A percentile compares a stretch with the other conserved stretches of the same genome.
Conservation (phyloP, 1,139 yeast species). For the Candida tunisiensis region DNA sequence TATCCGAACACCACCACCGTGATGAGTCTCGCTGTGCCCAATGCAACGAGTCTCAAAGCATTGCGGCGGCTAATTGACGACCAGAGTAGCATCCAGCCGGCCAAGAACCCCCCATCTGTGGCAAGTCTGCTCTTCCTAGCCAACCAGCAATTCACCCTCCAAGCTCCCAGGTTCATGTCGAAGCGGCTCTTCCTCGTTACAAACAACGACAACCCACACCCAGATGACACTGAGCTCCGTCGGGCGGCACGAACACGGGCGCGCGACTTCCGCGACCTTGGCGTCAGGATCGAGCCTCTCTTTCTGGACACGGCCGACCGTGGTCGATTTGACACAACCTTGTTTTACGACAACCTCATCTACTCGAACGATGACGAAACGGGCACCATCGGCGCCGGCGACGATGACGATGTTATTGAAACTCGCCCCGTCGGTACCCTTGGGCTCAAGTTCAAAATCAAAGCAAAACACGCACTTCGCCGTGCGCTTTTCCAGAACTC, state of each 20-base stretch:
- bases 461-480: slow-evolving; percentile 41
- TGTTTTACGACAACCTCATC: slow-evolving; percentile 34
- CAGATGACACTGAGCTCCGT: slow-evolving; percentile 17
- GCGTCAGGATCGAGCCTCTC: slow-evolving; percentile 44
- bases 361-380: slow-evolving; percentile 1
- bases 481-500: slow-evolving; percentile 49
- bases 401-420: slow-evolving; percentile 5
- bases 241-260: slow-evolving; percentile 36
- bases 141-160: slow-evolving; percentile 10
- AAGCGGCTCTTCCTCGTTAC: slow-evolving; percentile 37
- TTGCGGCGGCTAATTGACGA: slow-evolving; percentile 12
- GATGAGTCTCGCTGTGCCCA: slow-evolving; percentile 16
- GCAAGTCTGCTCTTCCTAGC: slow-evolving; percentile 14
- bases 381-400: background rate
- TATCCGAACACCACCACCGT: slow-evolving; percentile 9
- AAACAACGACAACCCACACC: slow-evolving; percentile 37
- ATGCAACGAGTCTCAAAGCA: slow-evolving; percentile 10
- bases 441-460: slow-evolving; percentile 32
- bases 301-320: slow-evolving; percentile 30
- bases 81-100: slow-evolving; percentile 6
- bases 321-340: slow-evolving; percentile 30
- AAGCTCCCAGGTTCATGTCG: slow-evolving; percentile 1
- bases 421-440: slow-evolving; percentile 11
- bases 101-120: slow-evolving; percentile 5
- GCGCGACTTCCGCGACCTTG: slow-evolving; percentile 26